These are phyloP conservation scores for Alternaria sp. DNA, from an alignment of 2,329 filamentous ascomycete species.

Conservation along the genomic window DNA sequence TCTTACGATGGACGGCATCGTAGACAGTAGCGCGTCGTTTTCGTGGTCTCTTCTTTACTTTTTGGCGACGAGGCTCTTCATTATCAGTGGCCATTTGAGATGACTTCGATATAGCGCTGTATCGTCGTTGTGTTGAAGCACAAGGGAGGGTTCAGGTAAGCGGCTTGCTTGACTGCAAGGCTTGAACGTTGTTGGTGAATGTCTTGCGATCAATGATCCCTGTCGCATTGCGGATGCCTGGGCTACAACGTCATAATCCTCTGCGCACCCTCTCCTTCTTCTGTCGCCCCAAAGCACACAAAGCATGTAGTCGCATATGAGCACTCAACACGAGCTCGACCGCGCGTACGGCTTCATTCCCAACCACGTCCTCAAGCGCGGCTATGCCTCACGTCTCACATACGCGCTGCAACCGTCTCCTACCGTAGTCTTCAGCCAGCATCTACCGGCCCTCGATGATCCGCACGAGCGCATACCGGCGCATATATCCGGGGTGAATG, in stretches of 20 bases:
- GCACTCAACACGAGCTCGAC: constrained; percentile 70
- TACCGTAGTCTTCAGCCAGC: constrained; percentile 74
- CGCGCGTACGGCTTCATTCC: constrained; percentile 72
- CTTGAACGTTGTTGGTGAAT: constrained; percentile 14
- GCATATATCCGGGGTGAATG: constrained; percentile 80
- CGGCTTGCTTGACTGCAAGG: constrained; percentile 6
- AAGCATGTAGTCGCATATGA: constrained; percentile 52
- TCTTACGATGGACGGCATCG: constrained; percentile 74
- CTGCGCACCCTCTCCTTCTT: constrained; percentile 1
- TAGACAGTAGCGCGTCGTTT: constrained; percentile 67
- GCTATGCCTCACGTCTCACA: constrained; percentile 71
- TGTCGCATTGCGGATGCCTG: constrained; percentile 1
- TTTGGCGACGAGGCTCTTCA: neutral
- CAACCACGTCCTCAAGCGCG: constrained; percentile 69
- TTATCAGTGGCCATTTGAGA: neutral
- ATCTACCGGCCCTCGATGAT: constrained; percentile 52
- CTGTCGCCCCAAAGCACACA: constrained; percentile 16
- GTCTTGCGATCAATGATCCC: constrained; percentile 7
- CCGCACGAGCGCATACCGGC: constrained; percentile 61
- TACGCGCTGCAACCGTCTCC: constrained; percentile 71
- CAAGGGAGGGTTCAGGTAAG: neutral
- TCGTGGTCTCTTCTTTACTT: neutral
- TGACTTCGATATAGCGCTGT: constrained; percentile 13
- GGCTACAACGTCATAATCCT: constrained; percentile 28
- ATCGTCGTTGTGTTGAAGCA: neutral